phyloP scores from a whole-genome alignment of 345 rosid species.

The Nasturtium officinale region DNA sequence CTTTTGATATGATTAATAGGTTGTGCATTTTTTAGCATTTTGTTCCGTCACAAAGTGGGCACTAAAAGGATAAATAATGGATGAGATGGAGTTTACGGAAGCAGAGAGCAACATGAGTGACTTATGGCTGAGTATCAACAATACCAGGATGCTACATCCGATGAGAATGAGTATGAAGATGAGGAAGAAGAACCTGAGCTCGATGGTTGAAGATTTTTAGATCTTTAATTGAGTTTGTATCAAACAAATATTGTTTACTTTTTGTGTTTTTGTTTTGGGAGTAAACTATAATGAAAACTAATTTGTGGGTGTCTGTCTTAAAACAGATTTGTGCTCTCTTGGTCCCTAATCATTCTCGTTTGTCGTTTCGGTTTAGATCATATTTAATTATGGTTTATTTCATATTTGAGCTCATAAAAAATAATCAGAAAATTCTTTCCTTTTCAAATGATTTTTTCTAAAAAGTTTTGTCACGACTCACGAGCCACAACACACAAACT shows the following conservation, averaged over 20 bases:
- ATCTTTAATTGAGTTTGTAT: conserved; percentile 16
- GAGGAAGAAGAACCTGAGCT: conserved; percentile 36
- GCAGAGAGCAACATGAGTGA: conserved; percentile 48
- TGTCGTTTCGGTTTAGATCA: background rate
- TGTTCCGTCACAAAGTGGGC: conserved; percentile 44
- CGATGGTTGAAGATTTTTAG: conserved; percentile 21
- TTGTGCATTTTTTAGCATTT: too few relatives aligned
- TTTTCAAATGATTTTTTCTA: too few relatives aligned
- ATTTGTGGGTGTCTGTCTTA: conserved; percentile 19
- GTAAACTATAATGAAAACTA: conserved; percentile 29
- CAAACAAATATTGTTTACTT: conserved; percentile 13
- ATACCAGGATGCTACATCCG: conserved; percentile 44
- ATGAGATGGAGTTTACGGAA: conserved; percentile 38
- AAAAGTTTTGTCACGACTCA: background rate
- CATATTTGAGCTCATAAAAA: too few relatives aligned
- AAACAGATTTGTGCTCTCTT: conserved; percentile 14
- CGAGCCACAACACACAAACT: background rate
- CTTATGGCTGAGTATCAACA: conserved; percentile 45
- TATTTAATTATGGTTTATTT: background rate
- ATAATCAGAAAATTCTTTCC: too few relatives aligned
- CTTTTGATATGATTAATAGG: too few relatives aligned
- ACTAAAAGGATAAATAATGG: conserved; percentile 41
- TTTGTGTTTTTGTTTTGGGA: conserved; percentile 23
- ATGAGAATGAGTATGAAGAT: conserved; percentile 35
- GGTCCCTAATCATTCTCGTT: conserved; percentile 1